Evolutionary conservation across 345 rosid species (phyloP), one percentile per base, ranked within the genome.

Genomic region (Theobroma cacao): DNA sequence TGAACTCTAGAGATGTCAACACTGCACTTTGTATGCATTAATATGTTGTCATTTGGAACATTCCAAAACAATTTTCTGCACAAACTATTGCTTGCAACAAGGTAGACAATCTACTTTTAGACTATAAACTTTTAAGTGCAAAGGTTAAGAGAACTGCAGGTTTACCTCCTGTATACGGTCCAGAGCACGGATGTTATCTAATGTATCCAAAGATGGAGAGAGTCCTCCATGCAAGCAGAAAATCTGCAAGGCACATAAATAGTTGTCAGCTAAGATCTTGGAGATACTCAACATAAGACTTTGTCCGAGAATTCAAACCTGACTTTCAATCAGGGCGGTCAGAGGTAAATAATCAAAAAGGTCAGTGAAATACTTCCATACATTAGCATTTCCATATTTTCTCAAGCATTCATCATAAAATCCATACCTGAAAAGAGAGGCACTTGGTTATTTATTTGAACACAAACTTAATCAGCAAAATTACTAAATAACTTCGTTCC

Each of bases 211-310:
- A 77, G 97, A 93, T 55, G 97, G 97, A 28, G 97, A 93, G 30
- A 93, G 94, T 59, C 97, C 97, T 65, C 97, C 97, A 74, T 93
- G 97, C 88, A 93, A 90, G 82, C 97, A 93, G 90, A 93, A 89
- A 73, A 89, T 71, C 92, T 89, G 75, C 67, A 73, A 66, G 36
- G 33, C 26, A 34, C 15, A 36, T 18, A 34, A 59, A 72, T 41
- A 30, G 61, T 34, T 48, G 34, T 79, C 52, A 83, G 70, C 58
- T 24, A 47, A 71, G 74, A 36, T 58, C 38, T 26, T 72, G 75
- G 72, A 22, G 31, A 60, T 53, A 33, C n/a, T 33, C 62, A 10
- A 47, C 22, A 43, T 14, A 67, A 22, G 5, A 38, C 53, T 12
- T 50, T 53, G 30, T 17, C 24, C 11, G 10, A 73, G 80, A 60